phyloP scores from a whole-genome alignment of 805 yeast genomes.

The Starmerella ratchasimensis region DNA sequence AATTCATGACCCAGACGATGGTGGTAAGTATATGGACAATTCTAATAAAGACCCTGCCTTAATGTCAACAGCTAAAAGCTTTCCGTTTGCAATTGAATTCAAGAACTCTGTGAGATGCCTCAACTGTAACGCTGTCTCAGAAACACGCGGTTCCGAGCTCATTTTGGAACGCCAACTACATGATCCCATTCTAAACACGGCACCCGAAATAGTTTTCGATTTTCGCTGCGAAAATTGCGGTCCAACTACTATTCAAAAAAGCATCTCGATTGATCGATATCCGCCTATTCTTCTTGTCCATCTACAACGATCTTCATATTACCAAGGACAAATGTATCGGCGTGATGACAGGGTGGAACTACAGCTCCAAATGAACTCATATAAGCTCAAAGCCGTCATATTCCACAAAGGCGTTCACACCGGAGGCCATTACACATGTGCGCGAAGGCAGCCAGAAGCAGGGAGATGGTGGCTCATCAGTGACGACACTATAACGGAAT shows the following conservation, averaged over 20 bases:
- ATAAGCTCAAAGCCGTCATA: slow-evolving; percentile 55
- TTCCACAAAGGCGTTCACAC: slow-evolving; percentile 82
- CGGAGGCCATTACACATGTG: slow-evolving; percentile 85
- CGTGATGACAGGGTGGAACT: slow-evolving; percentile 62
- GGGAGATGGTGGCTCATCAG: slow-evolving; percentile 61
- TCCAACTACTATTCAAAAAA: slow-evolving; percentile 46
- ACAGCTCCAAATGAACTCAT: slow-evolving; percentile 34
- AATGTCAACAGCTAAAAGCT: too few relatives aligned
- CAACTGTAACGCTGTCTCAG: slow-evolving; percentile 48
- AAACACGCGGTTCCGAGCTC: slow-evolving; percentile 46
- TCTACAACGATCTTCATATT: slow-evolving; percentile 59
- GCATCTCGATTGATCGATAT: slow-evolving; percentile 43
- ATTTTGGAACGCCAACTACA: slow-evolving; percentile 50
- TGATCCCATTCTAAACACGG: slow-evolving; percentile 41
- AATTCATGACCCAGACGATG: slow-evolving; percentile 28
- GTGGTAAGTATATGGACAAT: background rate
- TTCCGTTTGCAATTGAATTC: slow-evolving; percentile 56
- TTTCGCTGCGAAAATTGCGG: slow-evolving; percentile 62
- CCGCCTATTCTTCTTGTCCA: slow-evolving; percentile 72
- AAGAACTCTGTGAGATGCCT: slow-evolving; percentile 59
- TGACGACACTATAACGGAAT: slow-evolving; percentile 59
- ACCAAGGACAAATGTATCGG: slow-evolving; percentile 45
- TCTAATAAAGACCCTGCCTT: too few relatives aligned
- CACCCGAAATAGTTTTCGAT: slow-evolving; percentile 61
- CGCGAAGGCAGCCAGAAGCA: slow-evolving; percentile 40